Base-by-base conservation (phyloP, 2,329 filamentous ascomycete genomes). In the Xylaria arbuscula region DNA sequence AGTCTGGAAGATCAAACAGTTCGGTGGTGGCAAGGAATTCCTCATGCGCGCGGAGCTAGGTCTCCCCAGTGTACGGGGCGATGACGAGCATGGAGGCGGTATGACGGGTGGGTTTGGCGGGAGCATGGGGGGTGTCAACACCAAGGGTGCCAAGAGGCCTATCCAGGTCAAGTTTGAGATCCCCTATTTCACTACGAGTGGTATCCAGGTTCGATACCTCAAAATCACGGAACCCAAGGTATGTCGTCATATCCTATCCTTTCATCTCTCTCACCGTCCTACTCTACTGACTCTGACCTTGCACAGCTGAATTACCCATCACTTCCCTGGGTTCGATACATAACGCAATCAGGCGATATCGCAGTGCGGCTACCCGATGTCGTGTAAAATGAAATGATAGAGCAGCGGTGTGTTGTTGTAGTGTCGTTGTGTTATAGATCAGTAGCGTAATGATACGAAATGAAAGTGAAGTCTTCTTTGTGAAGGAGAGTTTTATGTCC, bases 191-290 rank as follows among this genome's bases (percentile, higher is more conserved):
- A 99, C 96, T n/a, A 99, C 97, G 2, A 97, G 93, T 83, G 96
- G 96, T 72, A 99, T 99, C 75, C 97, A 99, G 82, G 96, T 99
- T 76, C 89, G 96, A 77, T 99, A 99, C 81, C 83, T 99, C 80
- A 99, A 99, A 88, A 99, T 99, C 78, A 98, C 97, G 72, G 96
- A 99, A 83, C 96, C 96, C 55, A 99, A 99, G 93, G 95, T 97
- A 84, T 77, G 88, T 81, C 53, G 17, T n/a, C 38, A 34, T 34
- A 28, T 22, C 13, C 66, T 9, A 15, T n/a, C 4, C 15, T 42
- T 17, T 51, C n/a, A n/a, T n/a, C n/a, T n/a, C n/a, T n/a, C n/a
- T n/a, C n/a, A 3, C 5, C 28, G 28, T 28, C 28, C 6, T 59
- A 24, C 62, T 36, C 51, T 45, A 50, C 69, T 75, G 66, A 74